phyloP scores from a whole-genome alignment of 345 rosid genomes.

The Bruguiera sexangula region DNA sequence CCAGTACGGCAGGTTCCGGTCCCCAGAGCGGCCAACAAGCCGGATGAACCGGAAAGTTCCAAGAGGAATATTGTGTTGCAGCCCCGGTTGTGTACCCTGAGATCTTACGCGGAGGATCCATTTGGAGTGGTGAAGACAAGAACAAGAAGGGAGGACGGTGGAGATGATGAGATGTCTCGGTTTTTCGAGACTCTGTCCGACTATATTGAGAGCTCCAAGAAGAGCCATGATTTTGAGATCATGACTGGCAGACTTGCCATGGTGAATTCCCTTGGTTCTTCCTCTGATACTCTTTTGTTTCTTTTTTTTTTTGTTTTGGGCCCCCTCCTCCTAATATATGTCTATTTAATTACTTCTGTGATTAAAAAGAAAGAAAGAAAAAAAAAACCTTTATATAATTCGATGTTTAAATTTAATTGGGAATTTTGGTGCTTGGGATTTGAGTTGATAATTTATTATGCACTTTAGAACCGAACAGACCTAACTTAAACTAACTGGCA shows the following conservation, averaged over 20 bases:
- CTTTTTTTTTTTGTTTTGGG: not conserved
- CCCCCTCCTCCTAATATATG: too few species aligned
- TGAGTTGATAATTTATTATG: too few species aligned
- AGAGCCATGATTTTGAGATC: slow-evolving; percentile 86
- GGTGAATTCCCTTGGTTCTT: slow-evolving; percentile 32
- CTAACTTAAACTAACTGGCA: too few species aligned
- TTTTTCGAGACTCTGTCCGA: slow-evolving; percentile 76
- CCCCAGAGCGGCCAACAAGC: slow-evolving; percentile 14
- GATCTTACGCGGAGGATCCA: slow-evolving; percentile 75
- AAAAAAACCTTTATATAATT: too few species aligned
- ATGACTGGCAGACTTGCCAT: slow-evolving; percentile 89
- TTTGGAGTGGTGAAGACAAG: slow-evolving; percentile 38
- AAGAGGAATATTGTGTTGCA: slow-evolving; percentile 57
- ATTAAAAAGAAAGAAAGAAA: too few species aligned
- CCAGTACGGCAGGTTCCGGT: slow-evolving; percentile 26
- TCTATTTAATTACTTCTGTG: too few species aligned
- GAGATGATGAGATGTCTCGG: slow-evolving; percentile 37
- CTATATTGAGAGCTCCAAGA: slow-evolving; percentile 83
- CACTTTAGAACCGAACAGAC: too few species aligned
- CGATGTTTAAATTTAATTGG: too few species aligned
- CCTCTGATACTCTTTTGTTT: not conserved
- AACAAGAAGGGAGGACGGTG: slow-evolving; percentile 34
- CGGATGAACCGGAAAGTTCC: slow-evolving; percentile 34
- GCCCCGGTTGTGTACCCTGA: slow-evolving; percentile 78
- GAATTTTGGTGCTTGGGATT: too few species aligned